Evolutionary conservation across 73 alveolate species (phyloP), one percentile per base, ranked within the genome.

Genomic region (Tetrahymena thermophila): DNA sequence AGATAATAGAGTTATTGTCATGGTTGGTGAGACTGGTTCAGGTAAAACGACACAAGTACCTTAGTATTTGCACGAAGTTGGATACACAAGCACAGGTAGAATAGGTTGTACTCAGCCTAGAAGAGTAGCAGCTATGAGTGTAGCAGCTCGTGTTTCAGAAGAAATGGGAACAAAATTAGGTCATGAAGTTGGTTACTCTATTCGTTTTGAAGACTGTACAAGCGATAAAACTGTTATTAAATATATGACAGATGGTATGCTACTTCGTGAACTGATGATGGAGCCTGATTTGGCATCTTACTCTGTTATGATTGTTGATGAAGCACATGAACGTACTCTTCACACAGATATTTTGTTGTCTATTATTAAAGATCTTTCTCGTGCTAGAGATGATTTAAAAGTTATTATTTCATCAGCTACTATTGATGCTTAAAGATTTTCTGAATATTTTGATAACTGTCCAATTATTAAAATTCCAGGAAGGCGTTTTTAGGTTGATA

Each of bases 161-260:
- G 99, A 99, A 97, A 98, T 97, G 99, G 98, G 97, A 42, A 99
- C 98, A 34, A 98, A 99, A 97, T 97, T 99, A 55, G 99, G 99
- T 15, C 99, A 99, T 94, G 99, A 99, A 96, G 99, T 99, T 16
- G 99, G 99, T 13, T 99, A 99, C 98, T 96, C 99, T 35, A 99
- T 99, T 93, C 97, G 99, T 83, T 99, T 99, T 96, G 99, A 99
- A 98, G 98, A 96, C 96, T 98, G 99, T 96, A 97, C 99, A 40
- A 95, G 99, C 7, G 99, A 97, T 50, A 96, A 96, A 94, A 99
- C 99, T 40, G 96, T 98, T 83, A 98, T 99, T 57, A 99, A 99
- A 97, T 99, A 99, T 96, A 99, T 99, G 99, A 99, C 99, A 28
- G 99, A 99, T 98, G 99, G 99, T 35, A 98, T 99, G 98, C 99